Conservation (phyloP, 2,329 filamentous ascomycete genomes). For the Cordyceps fumosorosea region DNA sequence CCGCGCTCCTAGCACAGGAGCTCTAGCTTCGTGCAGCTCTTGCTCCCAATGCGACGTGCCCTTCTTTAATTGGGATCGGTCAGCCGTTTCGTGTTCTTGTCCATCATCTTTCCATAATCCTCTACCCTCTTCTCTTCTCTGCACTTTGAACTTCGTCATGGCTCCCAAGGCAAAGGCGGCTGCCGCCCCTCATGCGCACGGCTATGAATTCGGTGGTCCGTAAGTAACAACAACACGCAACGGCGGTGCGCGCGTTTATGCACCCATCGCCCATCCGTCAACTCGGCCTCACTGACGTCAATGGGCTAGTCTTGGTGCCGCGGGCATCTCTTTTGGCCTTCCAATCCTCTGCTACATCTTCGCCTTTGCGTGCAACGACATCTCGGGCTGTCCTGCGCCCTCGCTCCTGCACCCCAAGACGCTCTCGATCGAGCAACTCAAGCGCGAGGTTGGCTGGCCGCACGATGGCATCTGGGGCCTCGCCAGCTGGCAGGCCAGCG, state of each 20-base stretch:
- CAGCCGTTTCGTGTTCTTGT: background rate
- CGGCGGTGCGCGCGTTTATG: background rate
- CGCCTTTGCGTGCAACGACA: slow-evolving; percentile 84
- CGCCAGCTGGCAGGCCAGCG: slow-evolving; percentile 60
- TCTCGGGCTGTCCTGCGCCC: slow-evolving; percentile 83
- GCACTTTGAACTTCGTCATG: slow-evolving; percentile 22
- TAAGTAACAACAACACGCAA: slow-evolving; percentile 24
- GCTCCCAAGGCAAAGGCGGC: slow-evolving; percentile 24
- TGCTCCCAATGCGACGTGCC: background rate
- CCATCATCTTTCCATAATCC: background rate
- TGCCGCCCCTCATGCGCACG: slow-evolving; percentile 27
- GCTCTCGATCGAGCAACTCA: slow-evolving; percentile 65
- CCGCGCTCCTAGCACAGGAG: slow-evolving; percentile 13
- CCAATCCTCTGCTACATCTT: slow-evolving; percentile 74
- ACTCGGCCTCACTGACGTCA: slow-evolving; percentile 13
- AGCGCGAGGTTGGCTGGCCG: slow-evolving; percentile 77
- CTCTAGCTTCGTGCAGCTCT: background rate
- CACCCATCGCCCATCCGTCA: background rate
- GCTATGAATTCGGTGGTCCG: slow-evolving; percentile 49
- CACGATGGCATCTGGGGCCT: slow-evolving; percentile 62
- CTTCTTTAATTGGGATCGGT: background rate
- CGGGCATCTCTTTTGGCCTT: slow-evolving; percentile 71
- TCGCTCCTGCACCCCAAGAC: slow-evolving; percentile 68
- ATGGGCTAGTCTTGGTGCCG: slow-evolving; percentile 60
- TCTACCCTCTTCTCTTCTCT: background rate